Evolutionary conservation across 306 rosid species (phyloP), one percentile per base, ranked within the genome.

Genomic region (Glycine tomentella): DNA sequence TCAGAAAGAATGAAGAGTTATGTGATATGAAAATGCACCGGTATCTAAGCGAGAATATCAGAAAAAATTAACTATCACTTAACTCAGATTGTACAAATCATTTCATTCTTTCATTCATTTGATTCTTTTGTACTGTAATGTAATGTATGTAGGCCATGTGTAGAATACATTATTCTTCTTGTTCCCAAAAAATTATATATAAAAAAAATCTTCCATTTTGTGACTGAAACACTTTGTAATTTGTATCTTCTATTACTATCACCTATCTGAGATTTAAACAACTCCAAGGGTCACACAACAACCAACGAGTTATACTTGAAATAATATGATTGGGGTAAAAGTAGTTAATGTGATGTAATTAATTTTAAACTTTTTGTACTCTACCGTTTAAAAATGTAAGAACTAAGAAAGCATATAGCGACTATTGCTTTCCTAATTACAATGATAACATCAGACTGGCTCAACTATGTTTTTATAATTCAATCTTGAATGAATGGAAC

Each of bases 91-190:
- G n/a, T n/a, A n/a, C n/a, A 82, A 85, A 55, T 77, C 81, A 74
- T 63, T 81, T 77, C 89, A 88, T 89, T 90, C 87, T 71, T 87
- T 87, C 61, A 87, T 85, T 90, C 87, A 73, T 86, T 76, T 49
- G 16, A 87, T 87, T 90, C 81, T 83, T 85, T 77, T 55, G 77
- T 20, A 20, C 20, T 20, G 20, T 65, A 16, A 84, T 66, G 49
- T 78, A 64, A 76, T 74, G 49, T 83, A 50, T 58, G 55, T 51
- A 79, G 67, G 50, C 6, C 40, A 38, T 56, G 69, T 63, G 70
- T 79, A 49, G 69, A 36, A 79, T 40, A 73, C 7, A 42, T 42
- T 71, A 53, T 63, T 82, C 79, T 65, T 77, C 67, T 0, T 68
- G 38, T 42, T 45, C 40, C 33, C 3, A 2, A 10, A 3, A 65